phyloP scores from a whole-genome alignment of 306 rosid species.

The Glycine tomentella region DNA sequence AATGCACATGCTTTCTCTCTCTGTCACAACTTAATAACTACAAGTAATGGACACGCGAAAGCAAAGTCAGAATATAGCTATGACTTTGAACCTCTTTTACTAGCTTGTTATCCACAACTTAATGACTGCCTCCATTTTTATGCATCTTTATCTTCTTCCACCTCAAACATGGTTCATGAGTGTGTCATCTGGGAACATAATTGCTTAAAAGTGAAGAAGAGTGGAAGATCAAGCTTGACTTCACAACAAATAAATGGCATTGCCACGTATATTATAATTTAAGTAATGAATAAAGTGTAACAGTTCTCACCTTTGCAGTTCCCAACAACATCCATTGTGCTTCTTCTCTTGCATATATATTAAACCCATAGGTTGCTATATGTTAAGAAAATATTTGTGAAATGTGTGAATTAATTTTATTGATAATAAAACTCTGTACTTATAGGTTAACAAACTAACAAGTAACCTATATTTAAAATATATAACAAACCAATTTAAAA shows the following conservation, averaged over 20 bases:
- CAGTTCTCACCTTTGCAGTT: constrained; percentile 10
- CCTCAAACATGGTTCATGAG: constrained; percentile 57
- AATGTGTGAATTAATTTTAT: too few species aligned
- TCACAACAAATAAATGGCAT: constrained; percentile 29
- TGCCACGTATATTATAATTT: not conserved
- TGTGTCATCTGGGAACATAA: constrained; percentile 50
- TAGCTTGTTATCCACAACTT: constrained; percentile 49
- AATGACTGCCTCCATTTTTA: constrained; percentile 42
- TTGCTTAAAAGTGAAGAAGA: constrained; percentile 57
- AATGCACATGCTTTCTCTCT: constrained; percentile 38
- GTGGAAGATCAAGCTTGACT: constrained; percentile 51
- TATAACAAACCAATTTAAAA: too few species aligned
- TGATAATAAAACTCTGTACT: too few species aligned
- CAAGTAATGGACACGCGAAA: constrained; percentile 14
- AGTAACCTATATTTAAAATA: too few species aligned
- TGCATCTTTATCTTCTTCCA: constrained; percentile 28
- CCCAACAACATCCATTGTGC: not conserved
- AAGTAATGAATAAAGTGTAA: not conserved
- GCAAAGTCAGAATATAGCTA: constrained; percentile 30
- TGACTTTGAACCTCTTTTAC: constrained; percentile 34
- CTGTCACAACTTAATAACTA: not conserved
- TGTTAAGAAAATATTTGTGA: too few species aligned
- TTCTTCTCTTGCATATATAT: constrained; percentile 41
- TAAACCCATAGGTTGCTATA: constrained; percentile 34
- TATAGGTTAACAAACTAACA: too few species aligned